Evolutionary conservation across 495 filamentous ascomycete genomes (phyloP), one percentile per base, ranked within the genome.

Genomic region (Collariella sp.): DNA sequence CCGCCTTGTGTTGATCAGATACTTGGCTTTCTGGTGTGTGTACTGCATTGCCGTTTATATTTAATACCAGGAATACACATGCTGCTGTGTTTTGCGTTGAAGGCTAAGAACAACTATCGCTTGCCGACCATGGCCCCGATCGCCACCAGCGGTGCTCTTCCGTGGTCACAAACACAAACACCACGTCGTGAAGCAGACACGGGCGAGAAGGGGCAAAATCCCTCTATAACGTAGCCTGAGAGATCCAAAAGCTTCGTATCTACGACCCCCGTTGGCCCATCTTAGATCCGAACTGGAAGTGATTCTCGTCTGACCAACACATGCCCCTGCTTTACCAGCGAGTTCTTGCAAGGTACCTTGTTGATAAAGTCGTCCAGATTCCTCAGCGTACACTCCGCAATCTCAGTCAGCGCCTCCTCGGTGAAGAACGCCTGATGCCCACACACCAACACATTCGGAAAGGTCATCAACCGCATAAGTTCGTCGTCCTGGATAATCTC

Each of bases 371-470:
- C 69, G 15, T 63, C 60, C 13, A 84, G 54, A 57, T 86, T 87
- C 19, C 61, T 45, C 47, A 85, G 48, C 9, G 83, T 85, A 12
- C 74, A 76, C n/a, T 76, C 75, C 5, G 83, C 74, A 61, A 87
- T 87, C 67, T 83, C 80, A 2, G 67, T 71, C 41, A 87, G 61
- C 4, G 83, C 83, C 67, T 87, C 83, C 20, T 77, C 64, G 2
- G 84, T 86, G 47, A 87, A 83, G 65, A 87, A 87, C 1, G 79
- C 84, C 69, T 87, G 84, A 56, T 87, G 84, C 0, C 83, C 82
- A 55, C 78, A 82, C 50, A 87, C 66, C 42, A 87, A 59, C 6
- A 86, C 84, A 54, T 87, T 87, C 42, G 78, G 84, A 57, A 87
- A 87, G 1, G 83, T 85, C 64, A 83, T 78, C 52, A 87, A 61